Conservation (phyloP, 208 protist species). For the Acanthamoeba lenticulata region DNA sequence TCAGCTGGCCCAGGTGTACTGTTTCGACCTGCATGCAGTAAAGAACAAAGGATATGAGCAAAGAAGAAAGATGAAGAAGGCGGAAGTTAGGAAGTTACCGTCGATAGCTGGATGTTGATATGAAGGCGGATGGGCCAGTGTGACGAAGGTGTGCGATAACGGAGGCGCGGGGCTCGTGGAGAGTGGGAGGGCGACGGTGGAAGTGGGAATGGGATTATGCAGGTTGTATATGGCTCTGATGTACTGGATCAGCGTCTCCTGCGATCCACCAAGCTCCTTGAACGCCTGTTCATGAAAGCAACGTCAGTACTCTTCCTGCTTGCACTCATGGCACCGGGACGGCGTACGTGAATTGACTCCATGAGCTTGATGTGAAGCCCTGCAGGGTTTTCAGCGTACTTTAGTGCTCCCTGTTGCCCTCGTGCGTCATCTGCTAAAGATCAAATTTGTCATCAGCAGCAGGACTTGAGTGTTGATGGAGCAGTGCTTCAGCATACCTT, state of each 20-base stretch:
- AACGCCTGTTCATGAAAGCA: too few relatives aligned
- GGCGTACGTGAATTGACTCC: not conserved
- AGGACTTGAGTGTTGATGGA: not conserved
- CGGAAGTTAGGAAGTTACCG: too few relatives aligned
- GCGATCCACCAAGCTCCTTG: not conserved
- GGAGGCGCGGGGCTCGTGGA: not conserved
- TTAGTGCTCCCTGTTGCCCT: not conserved
- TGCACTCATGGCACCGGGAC: not conserved
- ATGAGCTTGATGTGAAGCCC: not conserved
- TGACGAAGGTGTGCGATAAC: too few relatives aligned
- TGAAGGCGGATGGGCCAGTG: too few relatives aligned
- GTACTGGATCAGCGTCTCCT: constrained; percentile 11
- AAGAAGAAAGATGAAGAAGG: too few relatives aligned
- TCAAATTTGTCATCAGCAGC: not conserved
- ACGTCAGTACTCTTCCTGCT: not conserved
- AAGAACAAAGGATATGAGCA: too few relatives aligned
- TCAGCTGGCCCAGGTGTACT: too few relatives aligned
- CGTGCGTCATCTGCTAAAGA: too few relatives aligned
- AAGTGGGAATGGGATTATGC: not conserved
- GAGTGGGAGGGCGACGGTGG: not conserved
- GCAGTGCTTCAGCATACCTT: not conserved
- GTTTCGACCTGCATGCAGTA: too few relatives aligned
- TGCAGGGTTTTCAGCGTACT: constrained; percentile 1
- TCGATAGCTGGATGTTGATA: not conserved
- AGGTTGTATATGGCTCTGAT: not conserved